Percentiles rank a stretch among this genome's conserved stretches.
phyloP scores from a whole-genome alignment of 2,329 filamentous ascomycete species.

The Zymoseptoria crescenta region DNA sequence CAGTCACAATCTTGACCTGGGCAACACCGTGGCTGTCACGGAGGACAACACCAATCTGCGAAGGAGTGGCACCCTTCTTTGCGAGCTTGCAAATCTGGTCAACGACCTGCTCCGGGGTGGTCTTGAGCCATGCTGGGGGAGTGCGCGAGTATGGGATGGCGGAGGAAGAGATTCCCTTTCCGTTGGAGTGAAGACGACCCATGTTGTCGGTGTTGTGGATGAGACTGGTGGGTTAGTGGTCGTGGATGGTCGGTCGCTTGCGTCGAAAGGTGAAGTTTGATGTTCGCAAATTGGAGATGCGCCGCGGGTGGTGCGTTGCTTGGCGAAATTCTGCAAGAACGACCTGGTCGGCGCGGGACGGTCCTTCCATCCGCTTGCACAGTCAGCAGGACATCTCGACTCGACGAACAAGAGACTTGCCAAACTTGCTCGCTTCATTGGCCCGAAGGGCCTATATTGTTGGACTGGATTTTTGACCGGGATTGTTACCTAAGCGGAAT shows the following conservation, averaged over 20 bases:
- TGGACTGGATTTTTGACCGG: too few species aligned
- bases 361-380: neutral
- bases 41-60: constrained; percentile 97
- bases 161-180: constrained; percentile 97
- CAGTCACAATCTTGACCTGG: constrained; percentile 95
- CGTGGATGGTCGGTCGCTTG: neutral
- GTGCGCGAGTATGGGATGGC: constrained; percentile 95
- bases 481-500: too few species aligned
- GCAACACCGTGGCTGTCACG: constrained; percentile 97
- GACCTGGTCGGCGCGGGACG: neutral
- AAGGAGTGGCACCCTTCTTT: constrained; percentile 96
- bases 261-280: neutral
- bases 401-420: too few species aligned
- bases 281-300: neutral
- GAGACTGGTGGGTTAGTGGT: neutral
- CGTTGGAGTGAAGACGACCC: constrained; percentile 98
- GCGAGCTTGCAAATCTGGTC: constrained; percentile 99
- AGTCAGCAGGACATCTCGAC: too few species aligned
- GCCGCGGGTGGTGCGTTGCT: neutral
- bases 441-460: too few species aligned
- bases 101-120: constrained; percentile 94
- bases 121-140: constrained; percentile 94
- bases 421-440: too few species aligned
- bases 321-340: neutral
- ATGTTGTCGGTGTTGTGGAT: constrained; percentile 49